These are phyloP conservation scores for Plasmopara viticola DNA, from an alignment of 352 stramenopile genomes.

Conservation along the genomic window DNA sequence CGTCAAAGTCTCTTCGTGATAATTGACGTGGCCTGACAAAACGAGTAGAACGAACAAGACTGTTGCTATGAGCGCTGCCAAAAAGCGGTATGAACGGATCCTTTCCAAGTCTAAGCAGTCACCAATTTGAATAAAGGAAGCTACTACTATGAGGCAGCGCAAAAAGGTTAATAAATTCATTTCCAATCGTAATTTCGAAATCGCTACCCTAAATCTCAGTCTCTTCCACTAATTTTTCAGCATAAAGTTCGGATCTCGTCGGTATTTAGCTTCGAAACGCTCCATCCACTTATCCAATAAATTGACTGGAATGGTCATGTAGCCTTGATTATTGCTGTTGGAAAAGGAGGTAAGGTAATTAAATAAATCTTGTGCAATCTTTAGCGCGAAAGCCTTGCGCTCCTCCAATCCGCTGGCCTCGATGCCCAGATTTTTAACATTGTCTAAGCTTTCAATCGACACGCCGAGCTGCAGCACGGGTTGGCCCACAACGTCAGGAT, in stretches of 20 bases:
- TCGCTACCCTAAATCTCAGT: too few species aligned
- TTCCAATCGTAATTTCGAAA: too few species aligned
- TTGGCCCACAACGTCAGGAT: constrained; percentile 52
- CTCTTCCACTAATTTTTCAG: constrained; percentile 58
- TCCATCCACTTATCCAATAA: constrained; percentile 89
- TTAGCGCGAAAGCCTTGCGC: constrained; percentile 82
- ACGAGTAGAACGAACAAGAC: too few species aligned
- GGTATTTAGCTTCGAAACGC: constrained; percentile 85
- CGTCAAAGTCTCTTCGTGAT: too few species aligned
- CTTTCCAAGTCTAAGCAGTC: too few species aligned
- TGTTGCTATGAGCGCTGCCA: too few species aligned
- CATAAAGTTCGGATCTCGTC: constrained; percentile 89
- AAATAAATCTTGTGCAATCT: constrained; percentile 90
- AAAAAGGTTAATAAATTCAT: too few species aligned
- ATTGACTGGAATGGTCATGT: constrained; percentile 88
- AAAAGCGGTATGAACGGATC: too few species aligned
- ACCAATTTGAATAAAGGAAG: too few species aligned
- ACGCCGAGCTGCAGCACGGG: constrained; percentile 59
- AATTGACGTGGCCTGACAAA: too few species aligned
- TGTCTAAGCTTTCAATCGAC: constrained; percentile 67
- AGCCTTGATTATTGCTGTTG: constrained; percentile 53
- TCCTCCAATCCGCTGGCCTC: constrained; percentile 52
- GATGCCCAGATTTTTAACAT: constrained; percentile 70
- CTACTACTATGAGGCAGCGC: too few species aligned
- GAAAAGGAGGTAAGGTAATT: constrained; percentile 90